A percentile compares a stretch with the other conserved stretches of the same genome.
These are phyloP conservation scores for Zopfia rhizophila DNA, from an alignment of 2,329 filamentous ascomycete genomes.

Conservation along the genomic window DNA sequence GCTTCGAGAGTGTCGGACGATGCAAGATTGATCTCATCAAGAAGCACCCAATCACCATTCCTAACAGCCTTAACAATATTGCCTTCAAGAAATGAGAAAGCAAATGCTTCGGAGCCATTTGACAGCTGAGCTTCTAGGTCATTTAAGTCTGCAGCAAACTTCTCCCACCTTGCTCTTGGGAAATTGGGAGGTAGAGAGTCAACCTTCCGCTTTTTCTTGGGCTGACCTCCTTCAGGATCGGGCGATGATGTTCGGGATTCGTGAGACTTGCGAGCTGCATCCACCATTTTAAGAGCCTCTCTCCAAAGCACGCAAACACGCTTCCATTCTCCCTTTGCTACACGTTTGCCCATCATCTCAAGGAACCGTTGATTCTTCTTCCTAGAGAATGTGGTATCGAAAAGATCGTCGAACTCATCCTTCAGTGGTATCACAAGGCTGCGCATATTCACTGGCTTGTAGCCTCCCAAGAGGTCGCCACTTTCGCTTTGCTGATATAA, in stretches of 20 bases:
- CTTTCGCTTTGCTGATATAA: slow-evolving; percentile 98
- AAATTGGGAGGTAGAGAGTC: slow-evolving; percentile 61
- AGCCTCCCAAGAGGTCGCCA: slow-evolving; percentile 93
- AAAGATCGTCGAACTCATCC: slow-evolving; percentile 92
- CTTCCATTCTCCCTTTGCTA: slow-evolving; percentile 87
- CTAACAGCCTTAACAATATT: slow-evolving; percentile 95
- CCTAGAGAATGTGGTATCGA: slow-evolving; percentile 85
- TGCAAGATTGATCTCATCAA: slow-evolving; percentile 97
- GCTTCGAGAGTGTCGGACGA: slow-evolving; percentile 95
- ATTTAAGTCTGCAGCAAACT: slow-evolving; percentile 77
- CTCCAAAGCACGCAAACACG: slow-evolving; percentile 86
- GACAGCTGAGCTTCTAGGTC: slow-evolving; percentile 84
- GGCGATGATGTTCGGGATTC: slow-evolving; percentile 53
- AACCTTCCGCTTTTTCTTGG: slow-evolving; percentile 76
- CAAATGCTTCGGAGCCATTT: slow-evolving; percentile 78
- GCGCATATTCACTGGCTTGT: slow-evolving; percentile 93
- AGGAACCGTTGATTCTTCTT: slow-evolving; percentile 87
- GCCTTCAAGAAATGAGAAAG: slow-evolving; percentile 95
- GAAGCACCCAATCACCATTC: slow-evolving; percentile 95
- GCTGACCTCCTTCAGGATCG: slow-evolving; percentile 66
- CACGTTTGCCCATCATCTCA: slow-evolving; percentile 79
- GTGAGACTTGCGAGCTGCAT: slow-evolving; percentile 55
- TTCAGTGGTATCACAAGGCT: slow-evolving; percentile 89
- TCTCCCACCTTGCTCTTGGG: slow-evolving; percentile 80
- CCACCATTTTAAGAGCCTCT: slow-evolving; percentile 88